Base-by-base conservation (phyloP, 2,329 filamentous ascomycete species). In the Didymella sp. region DNA sequence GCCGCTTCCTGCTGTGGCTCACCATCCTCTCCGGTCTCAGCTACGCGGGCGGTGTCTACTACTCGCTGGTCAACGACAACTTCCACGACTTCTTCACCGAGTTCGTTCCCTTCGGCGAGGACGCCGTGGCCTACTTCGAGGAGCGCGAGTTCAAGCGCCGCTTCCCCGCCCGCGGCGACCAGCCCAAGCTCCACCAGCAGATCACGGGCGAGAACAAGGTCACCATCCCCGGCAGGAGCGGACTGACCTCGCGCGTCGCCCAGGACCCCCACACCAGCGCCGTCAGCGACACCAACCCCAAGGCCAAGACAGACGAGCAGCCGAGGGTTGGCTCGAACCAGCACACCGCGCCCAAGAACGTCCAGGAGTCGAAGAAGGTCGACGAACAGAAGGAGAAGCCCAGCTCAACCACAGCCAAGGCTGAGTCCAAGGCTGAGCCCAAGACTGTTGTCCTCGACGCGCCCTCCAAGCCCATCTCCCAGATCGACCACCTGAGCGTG, bases 11-110 rank as follows among this genome's bases (percentile, higher is more conserved):
- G 56, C 79, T 93, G 64, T 90, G 90, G 51, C 78, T 97, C 45
- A 80, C 93, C 60, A 78, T 96, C 41, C 84, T 97, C 25, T 87
- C 90, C 24, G 86, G 87, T 6, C 78, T 96, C 41, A 88, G 89
- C 35, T 99, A 96, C 70, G 90, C 85, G 53, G 92, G 92, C 63
- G 92, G 94, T 66, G 88, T 97, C 52, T 96, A 90, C 83, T 95
- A 96, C 78, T 94, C 95, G 52, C 87, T 96, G 63, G 85, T 95
- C 77, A 96, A 89, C 73, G 95, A 99, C 82, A 96, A 92, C 79
- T 99, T 98, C 85, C 94, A 99, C 79, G 95, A 99, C 78, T 95
- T 97, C 82, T 99, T 99, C 80, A 98, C 93, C 70, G 93, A 97
- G 79, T 99, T 94, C 77, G 80, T 99, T 17, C 95, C 95, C 21